Conservation (phyloP, 2,329 filamentous ascomycete species). For the Cladobotryum mycophilum region DNA sequence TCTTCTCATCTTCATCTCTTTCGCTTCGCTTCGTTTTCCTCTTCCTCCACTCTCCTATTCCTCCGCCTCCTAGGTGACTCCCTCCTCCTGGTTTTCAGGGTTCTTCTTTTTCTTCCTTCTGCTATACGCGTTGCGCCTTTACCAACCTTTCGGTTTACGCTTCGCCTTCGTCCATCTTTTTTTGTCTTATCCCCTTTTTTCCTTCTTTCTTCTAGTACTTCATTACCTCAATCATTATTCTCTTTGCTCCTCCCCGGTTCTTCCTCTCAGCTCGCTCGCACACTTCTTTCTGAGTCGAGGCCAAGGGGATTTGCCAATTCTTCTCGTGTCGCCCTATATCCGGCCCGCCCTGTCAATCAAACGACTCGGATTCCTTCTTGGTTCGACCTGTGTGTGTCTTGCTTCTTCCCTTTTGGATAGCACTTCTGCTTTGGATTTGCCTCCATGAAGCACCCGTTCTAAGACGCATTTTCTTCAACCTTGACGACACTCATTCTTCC, state of each 20-base stretch:
- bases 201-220: background rate
- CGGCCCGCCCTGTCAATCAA: too few relatives aligned
- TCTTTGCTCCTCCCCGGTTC: slow-evolving; percentile 3
- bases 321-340: slow-evolving; percentile 5
- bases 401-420: slow-evolving; percentile 18
- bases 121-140: slow-evolving; percentile 3
- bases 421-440: slow-evolving; percentile 23
- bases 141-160: background rate
- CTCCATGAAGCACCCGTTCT: slow-evolving; percentile 20
- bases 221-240: slow-evolving; percentile 9
- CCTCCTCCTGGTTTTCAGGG: slow-evolving; percentile 13
- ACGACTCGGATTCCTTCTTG: slow-evolving; percentile 12
- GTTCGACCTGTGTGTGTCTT: slow-evolving; percentile 22
- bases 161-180: slow-evolving; percentile 9
- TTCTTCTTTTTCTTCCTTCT: slow-evolving; percentile 10
- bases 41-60: slow-evolving; percentile 26
- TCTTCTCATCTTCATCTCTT: slow-evolving; percentile 25
- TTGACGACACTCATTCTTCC: slow-evolving; percentile 27
- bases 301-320: background rate
- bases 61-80: slow-evolving; percentile 29
- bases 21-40: slow-evolving; percentile 26
- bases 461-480: slow-evolving; percentile 21
- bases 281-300: background rate
- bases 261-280: slow-evolving; percentile 1
- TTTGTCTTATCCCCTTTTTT: slow-evolving; percentile 13